Conservation (phyloP, 2,329 filamentous ascomycete species). For the Phoma sp. region DNA sequence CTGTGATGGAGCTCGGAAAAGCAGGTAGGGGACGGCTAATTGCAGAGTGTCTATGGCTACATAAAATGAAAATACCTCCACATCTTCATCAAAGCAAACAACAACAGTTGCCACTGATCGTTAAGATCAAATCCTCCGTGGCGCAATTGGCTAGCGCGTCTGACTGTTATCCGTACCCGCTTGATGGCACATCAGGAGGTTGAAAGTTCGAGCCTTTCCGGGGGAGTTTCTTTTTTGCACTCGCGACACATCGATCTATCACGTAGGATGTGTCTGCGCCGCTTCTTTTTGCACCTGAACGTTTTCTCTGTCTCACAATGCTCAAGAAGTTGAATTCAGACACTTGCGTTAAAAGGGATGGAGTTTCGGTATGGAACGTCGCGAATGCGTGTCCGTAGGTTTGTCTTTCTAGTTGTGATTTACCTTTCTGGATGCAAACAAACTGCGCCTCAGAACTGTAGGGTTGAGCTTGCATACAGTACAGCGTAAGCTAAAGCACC, state of each 20-base stretch:
- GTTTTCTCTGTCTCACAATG: background rate
- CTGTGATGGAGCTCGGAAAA: too few relatives aligned
- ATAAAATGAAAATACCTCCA: background rate
- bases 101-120: constrained; percentile 22
- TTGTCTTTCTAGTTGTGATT: too few relatives aligned
- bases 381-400: too few relatives aligned
- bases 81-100: constrained; percentile 26
- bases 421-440: too few relatives aligned
- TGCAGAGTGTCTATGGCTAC: too few relatives aligned
- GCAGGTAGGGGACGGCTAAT: too few relatives aligned
- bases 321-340: too few relatives aligned
- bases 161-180: constrained; percentile 58
- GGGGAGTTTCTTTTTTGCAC: constrained; percentile 31
- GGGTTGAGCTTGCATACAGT: too few relatives aligned
- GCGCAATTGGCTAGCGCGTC: constrained; percentile 65
- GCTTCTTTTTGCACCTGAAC: background rate
- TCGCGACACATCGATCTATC: background rate
- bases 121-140: constrained; percentile 45
- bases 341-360: too few relatives aligned
- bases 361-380: too few relatives aligned
- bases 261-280: background rate
- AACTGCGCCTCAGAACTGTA: too few relatives aligned
- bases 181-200: constrained; percentile 38
- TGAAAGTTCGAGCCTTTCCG: constrained; percentile 44
- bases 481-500: too few relatives aligned